These are phyloP conservation scores for Cryphonectria radicalis DNA, from an alignment of 2,329 filamentous ascomycete genomes.

Conservation along the genomic window DNA sequence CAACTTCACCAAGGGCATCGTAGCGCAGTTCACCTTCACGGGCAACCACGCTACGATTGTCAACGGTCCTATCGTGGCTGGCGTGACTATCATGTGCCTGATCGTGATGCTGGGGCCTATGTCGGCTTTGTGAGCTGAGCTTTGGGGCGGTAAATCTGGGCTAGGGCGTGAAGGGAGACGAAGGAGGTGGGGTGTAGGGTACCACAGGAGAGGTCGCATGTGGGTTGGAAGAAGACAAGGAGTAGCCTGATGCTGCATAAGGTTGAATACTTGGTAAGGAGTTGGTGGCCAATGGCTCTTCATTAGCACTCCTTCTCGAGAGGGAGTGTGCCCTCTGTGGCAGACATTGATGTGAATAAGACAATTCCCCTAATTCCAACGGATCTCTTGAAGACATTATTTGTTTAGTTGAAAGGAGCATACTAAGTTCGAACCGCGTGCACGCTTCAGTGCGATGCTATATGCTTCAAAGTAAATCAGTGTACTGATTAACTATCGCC, in stretches of 20 bases:
- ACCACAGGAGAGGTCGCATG: not conserved
- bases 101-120: not conserved
- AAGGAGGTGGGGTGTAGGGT: not conserved
- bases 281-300: not conserved
- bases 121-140: constrained; percentile 8
- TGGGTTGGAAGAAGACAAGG: not conserved
- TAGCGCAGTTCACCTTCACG: constrained; percentile 38
- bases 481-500: no score
- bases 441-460: no score
- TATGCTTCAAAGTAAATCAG: no score
- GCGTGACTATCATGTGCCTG: constrained; percentile 10
- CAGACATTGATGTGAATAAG: not conserved
- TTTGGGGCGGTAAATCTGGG: not conserved
- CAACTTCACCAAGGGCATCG: constrained; percentile 50
- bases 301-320: not conserved
- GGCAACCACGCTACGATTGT: constrained; percentile 6
- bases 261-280: not conserved
- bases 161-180: no score
- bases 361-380: not conserved
- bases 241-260: not conserved
- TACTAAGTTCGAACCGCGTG: no score
- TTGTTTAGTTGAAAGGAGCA: not conserved
- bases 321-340: not conserved
- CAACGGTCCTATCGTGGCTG: constrained; percentile 14
- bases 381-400: not conserved